Conservation (phyloP, 176 grass and related monocot genomes). For the Typha latifolia region DNA sequence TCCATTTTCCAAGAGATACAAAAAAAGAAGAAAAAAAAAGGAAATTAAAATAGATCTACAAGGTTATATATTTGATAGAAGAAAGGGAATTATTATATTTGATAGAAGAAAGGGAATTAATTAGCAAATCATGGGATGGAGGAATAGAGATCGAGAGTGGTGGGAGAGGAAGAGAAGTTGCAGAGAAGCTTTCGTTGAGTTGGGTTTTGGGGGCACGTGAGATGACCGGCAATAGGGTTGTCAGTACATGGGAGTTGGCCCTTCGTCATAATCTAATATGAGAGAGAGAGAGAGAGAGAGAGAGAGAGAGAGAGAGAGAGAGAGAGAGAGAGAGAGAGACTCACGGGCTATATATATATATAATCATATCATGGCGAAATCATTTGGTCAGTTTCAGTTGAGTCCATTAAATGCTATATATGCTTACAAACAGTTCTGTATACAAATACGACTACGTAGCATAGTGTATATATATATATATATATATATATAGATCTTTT, state of each 20-base stretch:
- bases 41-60: background rate
- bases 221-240: constrained; percentile 7
- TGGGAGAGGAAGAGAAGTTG: constrained; percentile 4
- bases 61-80: background rate
- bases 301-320: constrained; percentile 14
- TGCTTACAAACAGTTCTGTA: too few species aligned
- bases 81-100: too few species aligned
- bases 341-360: constrained; percentile 40
- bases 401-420: background rate
- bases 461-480: too few species aligned
- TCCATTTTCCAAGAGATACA: background rate
- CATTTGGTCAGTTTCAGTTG: constrained; percentile 41
- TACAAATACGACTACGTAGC: too few species aligned
- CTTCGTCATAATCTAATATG: background rate
- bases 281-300: constrained; percentile 7
- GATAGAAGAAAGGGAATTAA: background rate
- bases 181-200: constrained; percentile 12
- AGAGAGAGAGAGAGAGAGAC: constrained; percentile 9
- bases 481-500: too few species aligned
- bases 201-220: constrained; percentile 30
- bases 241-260: background rate
- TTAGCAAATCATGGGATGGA: too few species aligned
- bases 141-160: background rate
- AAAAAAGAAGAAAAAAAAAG: background rate
- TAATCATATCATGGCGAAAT: constrained; percentile 36